Conservation (phyloP, 1,284 basidiomycete species). For the Ganoderma leucocontextum region DNA sequence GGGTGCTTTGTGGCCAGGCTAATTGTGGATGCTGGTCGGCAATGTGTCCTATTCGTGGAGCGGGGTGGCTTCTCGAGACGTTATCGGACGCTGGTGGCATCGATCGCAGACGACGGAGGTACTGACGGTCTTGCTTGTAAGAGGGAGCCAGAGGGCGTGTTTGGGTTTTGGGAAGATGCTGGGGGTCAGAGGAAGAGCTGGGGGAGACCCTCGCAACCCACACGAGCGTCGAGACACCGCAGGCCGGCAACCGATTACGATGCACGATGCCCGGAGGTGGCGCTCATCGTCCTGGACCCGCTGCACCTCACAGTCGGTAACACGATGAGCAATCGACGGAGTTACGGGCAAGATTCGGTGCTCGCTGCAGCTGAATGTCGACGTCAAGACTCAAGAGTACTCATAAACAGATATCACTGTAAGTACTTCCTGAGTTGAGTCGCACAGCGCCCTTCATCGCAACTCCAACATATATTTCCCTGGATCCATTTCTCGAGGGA, state of each 20-base stretch:
- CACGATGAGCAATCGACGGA: neutral
- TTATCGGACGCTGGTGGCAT: slow-evolving; percentile 29
- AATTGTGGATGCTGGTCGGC: neutral
- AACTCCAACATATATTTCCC: too few species aligned
- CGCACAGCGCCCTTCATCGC: too few species aligned
- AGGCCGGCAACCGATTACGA: neutral
- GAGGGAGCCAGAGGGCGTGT: neutral
- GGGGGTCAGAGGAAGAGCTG: neutral
- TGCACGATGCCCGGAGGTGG: neutral
- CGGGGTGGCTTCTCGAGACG: slow-evolving; percentile 26
- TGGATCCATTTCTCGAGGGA: too few species aligned
- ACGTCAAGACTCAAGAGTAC: slow-evolving; percentile 11
- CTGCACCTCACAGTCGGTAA: neutral
- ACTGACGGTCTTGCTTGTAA: neutral
- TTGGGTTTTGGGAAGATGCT: neutral
- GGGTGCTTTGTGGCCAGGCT: slow-evolving; percentile 16
- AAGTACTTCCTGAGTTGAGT: too few species aligned
- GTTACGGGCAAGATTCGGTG: neutral
- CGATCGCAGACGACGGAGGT: slow-evolving; percentile 5
- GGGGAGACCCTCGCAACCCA: neutral
- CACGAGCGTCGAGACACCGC: slow-evolving; percentile 5
- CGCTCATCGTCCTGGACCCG: neutral
- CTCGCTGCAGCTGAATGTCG: slow-evolving; percentile 14
- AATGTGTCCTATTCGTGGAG: slow-evolving; percentile 17
- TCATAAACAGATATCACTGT: slow-evolving; percentile 6